Conservation (phyloP, 1,284 basidiomycete genomes). For the Ganoderma sinense region DNA sequence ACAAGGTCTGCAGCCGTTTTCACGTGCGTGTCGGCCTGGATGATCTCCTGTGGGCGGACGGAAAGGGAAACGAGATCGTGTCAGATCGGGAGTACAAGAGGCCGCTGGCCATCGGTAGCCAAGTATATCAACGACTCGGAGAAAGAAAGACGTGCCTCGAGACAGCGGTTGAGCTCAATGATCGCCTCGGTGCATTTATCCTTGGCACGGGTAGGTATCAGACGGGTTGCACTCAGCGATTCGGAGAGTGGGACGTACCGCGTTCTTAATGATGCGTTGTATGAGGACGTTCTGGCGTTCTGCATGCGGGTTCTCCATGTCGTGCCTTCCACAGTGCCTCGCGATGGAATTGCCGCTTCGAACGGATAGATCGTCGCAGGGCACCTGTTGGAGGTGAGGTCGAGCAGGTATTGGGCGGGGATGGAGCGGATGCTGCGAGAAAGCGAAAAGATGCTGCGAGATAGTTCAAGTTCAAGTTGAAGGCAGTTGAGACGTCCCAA, state of each 20-base stretch:
- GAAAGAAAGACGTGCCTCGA: constrained; percentile 58
- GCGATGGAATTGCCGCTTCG: too few relatives aligned
- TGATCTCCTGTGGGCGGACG: constrained; percentile 61
- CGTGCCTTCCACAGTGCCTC: neutral
- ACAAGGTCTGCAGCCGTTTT: constrained; percentile 81
- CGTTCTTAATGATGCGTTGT: constrained; percentile 90
- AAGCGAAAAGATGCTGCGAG: too few relatives aligned
- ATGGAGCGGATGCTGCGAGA: too few relatives aligned
- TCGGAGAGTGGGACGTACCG: constrained; percentile 58
- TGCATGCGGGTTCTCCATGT: constrained; percentile 92
- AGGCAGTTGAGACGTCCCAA: too few relatives aligned
- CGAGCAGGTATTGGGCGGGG: too few relatives aligned
- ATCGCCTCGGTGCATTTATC: constrained; percentile 84
- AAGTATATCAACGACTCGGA: neutral
- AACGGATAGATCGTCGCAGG: too few relatives aligned
- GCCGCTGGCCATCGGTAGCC: neutral
- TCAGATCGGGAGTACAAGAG: neutral
- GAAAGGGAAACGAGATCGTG: neutral
- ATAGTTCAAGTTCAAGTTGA: too few relatives aligned
- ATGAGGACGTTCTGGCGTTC: constrained; percentile 90
- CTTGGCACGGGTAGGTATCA: constrained; percentile 43
- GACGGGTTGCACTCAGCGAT: neutral
- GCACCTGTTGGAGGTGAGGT: too few relatives aligned
- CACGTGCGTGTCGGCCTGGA: constrained; percentile 74
- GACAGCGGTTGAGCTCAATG: constrained; percentile 79